phyloP scores from a whole-genome alignment of 2,329 filamentous ascomycete genomes.

The Aureobasidium sp. region DNA sequence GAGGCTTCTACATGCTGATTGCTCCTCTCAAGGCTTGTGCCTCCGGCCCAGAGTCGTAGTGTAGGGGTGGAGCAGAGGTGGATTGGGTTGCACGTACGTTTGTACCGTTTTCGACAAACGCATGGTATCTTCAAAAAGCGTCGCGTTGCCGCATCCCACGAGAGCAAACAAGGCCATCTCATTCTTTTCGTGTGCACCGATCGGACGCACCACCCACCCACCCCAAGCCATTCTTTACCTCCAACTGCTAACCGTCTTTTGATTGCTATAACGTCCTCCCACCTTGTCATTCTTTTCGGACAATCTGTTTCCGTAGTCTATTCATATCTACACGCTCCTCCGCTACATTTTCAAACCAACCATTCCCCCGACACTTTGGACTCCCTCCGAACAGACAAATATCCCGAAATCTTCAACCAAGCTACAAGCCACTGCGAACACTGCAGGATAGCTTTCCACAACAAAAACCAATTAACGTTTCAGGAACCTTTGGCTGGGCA shows the following conservation, averaged over 20 bases:
- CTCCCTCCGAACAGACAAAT: background rate
- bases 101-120: slow-evolving; percentile 13
- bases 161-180: background rate
- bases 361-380: background rate
- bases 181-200: slow-evolving; percentile 2
- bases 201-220: background rate
- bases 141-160: slow-evolving; percentile 6
- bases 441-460: slow-evolving; percentile 1
- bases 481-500: slow-evolving; percentile 6
- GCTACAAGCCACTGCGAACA: slow-evolving; percentile 1
- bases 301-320: background rate
- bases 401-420: slow-evolving; percentile 1
- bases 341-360: background rate
- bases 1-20: slow-evolving; percentile 9
- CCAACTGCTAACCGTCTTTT: slow-evolving; percentile 13
- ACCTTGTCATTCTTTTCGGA: slow-evolving; percentile 11
- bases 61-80: slow-evolving; percentile 3
- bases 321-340: slow-evolving; percentile 6
- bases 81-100: slow-evolving; percentile 3
- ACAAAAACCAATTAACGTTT: slow-evolving; percentile 1
- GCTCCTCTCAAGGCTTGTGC: background rate
- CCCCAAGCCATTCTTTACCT: background rate
- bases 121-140: slow-evolving; percentile 8
- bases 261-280: slow-evolving; percentile 11
- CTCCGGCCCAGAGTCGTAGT: slow-evolving; percentile 1